Evolutionary conservation across 208 protist genomes (phyloP), one percentile per base, ranked within the genome.

Genomic region (Naegleria lovaniensis): DNA sequence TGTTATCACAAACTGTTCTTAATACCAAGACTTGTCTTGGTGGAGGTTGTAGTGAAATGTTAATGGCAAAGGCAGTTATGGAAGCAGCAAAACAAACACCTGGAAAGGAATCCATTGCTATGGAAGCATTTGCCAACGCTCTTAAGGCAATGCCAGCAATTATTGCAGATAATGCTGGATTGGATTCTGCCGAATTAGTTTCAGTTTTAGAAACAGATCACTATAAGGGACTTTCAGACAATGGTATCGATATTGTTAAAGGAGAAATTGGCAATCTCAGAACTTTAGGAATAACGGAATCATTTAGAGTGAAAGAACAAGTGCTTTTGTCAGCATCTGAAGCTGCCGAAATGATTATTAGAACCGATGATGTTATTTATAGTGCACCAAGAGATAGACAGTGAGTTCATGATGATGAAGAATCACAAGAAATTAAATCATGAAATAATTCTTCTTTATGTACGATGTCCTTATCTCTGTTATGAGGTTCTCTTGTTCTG

Each of bases 261-360:
- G 98, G 98, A 51, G 95, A 94, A 89, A 96, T 99, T 90, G 97
- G 94, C 59, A 97, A 99, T 92, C 96, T 99, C 55, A 93, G 94
- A 59, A 93, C 93, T 48, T 93, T 99, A 5, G 98, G 98, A 51
- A 98, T 99, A 91, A 98, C 96, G 58, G 99, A 99, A 94, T 97
- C 96, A 19, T 99, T 97, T 93, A 97, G 97, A 92, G 97, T 99
- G 16, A 99, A 99, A 94, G 95, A 93, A 90, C 98, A 98, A 91
- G 97, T 99, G 33, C 92, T 99, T 9, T 94, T 98, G 22, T 98
- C 97, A 90, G 98, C 98, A 25, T 91, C 97, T 15, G 99, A 99
- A 93, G 99, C 99, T 36, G 98, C 99, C 33, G 99, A 99, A 93
- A 99, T 99, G 98, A 99, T 99, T 93, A 94, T 99, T 84, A 96